Conservation (phyloP, 352 stramenopile species). For the Peronospora farinosa region DNA sequence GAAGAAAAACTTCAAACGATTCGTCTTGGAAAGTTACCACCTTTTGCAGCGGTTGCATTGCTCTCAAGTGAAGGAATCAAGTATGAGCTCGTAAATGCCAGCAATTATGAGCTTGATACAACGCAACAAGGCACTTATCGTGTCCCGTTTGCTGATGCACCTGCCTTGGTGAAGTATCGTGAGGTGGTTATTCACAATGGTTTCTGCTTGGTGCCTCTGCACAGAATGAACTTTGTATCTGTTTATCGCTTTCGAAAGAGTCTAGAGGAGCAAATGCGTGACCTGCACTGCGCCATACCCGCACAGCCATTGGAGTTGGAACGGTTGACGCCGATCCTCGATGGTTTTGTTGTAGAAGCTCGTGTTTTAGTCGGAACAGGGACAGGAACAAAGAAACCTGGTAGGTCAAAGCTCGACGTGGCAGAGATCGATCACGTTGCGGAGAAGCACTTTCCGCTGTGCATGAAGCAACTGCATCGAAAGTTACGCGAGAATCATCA, state of each 20-base stretch:
- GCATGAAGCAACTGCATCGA: constrained; percentile 68
- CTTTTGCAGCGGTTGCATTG: constrained; percentile 22
- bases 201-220: constrained; percentile 37
- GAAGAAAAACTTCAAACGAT: constrained; percentile 42
- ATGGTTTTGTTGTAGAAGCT: constrained; percentile 31
- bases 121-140: constrained; percentile 26
- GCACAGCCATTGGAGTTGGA: constrained; percentile 29
- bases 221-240: constrained; percentile 33
- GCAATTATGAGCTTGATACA: constrained; percentile 10
- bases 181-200: constrained; percentile 41
- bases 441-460: constrained; percentile 65
- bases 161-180: constrained; percentile 34
- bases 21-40: constrained; percentile 22
- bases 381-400: constrained; percentile 5
- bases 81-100: constrained; percentile 25
- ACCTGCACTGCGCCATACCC: constrained; percentile 41
- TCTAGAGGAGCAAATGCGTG: constrained; percentile 33
- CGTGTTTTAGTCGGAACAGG: constrained; percentile 20
- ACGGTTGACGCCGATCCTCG: constrained; percentile 32
- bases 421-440: constrained; percentile 65
- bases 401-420: constrained; percentile 12
- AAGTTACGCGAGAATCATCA: constrained; percentile 73
- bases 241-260: constrained; percentile 35
- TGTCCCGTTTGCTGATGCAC: constrained; percentile 47
- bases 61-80: constrained; percentile 32